Evolutionary conservation across 495 filamentous ascomycete species (phyloP), one percentile per base, ranked within the genome.

Genomic region (Aspergillus sclerotiicarbonarius): DNA sequence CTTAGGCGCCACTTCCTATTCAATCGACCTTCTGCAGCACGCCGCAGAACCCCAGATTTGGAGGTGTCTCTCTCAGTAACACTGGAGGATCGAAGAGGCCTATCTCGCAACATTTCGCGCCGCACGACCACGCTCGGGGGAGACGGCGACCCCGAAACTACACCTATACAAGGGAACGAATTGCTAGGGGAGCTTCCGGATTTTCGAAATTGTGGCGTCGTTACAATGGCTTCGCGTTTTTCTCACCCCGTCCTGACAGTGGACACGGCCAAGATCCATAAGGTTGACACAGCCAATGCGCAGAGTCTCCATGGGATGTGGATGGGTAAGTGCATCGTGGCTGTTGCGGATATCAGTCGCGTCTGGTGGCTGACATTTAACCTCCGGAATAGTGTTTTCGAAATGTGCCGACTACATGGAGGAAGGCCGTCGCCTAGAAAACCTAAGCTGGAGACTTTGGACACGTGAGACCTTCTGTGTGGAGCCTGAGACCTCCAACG

Each of bases 291-390:
- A 1, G 80, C 87, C 53, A 96, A 96, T 68, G 86, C 89, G 13
- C 90, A 96, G 75, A 96, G 92, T 66, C 85, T 98, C 37, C 95
- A 94, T 74, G 91, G 91, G 77, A 95, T 98, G 87, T 96, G 93
- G 91, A 92, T 91, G 74, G 92, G 92, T 96, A 77, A 83, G 91
- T 52, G 30, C 13, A 33, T 41, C 2, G 25, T 16, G 39, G 13
- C 9, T 37, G 21, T 37, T 8, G 6, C 18, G 12, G 7, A 25
- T 4, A 13, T 31, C 37, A 33, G 21, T 48, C 8, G 8, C 35
- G 21, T 20, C 3, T 44, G 32, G 20, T 20, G 21, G 16, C 47
- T 41, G 52, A 50, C 39, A 44, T 21, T 18, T 33, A 7, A 30
- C 33, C 52, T 25, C 18, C 20, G 10, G 12, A 44, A 32, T 67